phyloP scores from a whole-genome alignment of 148 eudicot genomes.

The Drosera capensis region DNA sequence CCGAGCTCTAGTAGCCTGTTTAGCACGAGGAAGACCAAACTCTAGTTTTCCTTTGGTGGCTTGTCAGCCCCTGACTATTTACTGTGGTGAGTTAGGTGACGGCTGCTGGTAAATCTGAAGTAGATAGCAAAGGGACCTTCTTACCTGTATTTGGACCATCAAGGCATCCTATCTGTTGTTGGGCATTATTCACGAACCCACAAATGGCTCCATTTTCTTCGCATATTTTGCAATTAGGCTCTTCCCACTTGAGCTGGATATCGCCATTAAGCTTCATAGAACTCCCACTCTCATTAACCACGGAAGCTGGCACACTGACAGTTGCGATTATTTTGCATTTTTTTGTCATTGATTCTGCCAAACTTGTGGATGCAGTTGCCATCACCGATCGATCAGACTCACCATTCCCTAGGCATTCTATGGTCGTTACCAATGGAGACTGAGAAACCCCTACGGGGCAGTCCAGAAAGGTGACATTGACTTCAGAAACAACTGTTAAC shows the following conservation, averaged over 20 bases:
- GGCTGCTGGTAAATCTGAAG: background rate
- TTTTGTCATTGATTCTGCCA: constrained; percentile 14
- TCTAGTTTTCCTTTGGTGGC: background rate
- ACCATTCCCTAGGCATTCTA: constrained; percentile 56
- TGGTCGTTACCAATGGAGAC: constrained; percentile 10
- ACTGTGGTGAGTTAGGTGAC: background rate
- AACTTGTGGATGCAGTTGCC: constrained; percentile 23
- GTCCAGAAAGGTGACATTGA: constrained; percentile 33
- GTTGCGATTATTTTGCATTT: constrained; percentile 19
- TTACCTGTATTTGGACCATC: constrained; percentile 25
- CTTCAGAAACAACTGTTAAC: constrained; percentile 16
- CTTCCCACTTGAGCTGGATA: constrained; percentile 45
- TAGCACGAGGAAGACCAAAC: background rate
- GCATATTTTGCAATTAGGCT: constrained; percentile 41
- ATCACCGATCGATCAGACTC: constrained; percentile 31
- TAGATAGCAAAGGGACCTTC: background rate
- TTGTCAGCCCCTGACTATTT: background rate
- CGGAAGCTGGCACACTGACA: constrained; percentile 22
- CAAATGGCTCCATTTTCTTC: constrained; percentile 40
- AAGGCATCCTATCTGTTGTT: constrained; percentile 21
- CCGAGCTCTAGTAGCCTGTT: background rate
- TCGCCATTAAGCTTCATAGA: constrained; percentile 21
- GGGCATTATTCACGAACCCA: constrained; percentile 18
- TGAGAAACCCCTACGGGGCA: constrained; percentile 26
- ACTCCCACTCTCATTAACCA: constrained; percentile 11